These are phyloP conservation scores for Fomitopsis serialis DNA, from an alignment of 768 basidiomycete species.

Conservation along the genomic window DNA sequence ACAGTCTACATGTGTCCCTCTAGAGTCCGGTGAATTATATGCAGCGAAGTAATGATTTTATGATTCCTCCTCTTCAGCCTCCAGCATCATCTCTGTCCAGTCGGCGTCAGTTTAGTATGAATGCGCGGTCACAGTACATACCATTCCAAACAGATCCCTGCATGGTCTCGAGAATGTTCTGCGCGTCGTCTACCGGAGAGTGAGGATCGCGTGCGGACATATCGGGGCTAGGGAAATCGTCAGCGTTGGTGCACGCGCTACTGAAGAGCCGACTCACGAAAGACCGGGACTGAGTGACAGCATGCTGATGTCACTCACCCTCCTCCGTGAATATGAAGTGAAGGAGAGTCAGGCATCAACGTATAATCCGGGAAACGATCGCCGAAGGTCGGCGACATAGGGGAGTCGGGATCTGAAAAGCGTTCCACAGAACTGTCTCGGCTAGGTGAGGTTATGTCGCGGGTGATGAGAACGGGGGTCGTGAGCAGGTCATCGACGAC, in stretches of 20 bases:
- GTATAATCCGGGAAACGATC: conserved; percentile 39
- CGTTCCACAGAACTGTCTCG: conserved; percentile 14
- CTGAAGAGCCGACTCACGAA: conserved; percentile 34
- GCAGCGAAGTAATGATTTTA: background rate
- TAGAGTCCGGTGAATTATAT: background rate
- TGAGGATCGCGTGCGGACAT: conserved; percentile 18
- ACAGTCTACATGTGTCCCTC: background rate
- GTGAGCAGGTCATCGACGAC: conserved; percentile 55
- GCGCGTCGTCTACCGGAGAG: conserved; percentile 28
- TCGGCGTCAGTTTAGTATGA: background rate
- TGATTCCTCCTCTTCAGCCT: conserved; percentile 40
- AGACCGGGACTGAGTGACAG: conserved; percentile 47
- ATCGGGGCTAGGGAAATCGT: conserved; percentile 20
- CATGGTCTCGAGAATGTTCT: conserved; percentile 49
- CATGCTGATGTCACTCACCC: conserved; percentile 57
- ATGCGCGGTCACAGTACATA: conserved; percentile 25
- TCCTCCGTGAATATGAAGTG: conserved; percentile 44
- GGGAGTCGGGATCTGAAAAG: conserved; percentile 21
- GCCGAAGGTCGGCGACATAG: conserved; percentile 34
- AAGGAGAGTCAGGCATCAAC: conserved; percentile 36
- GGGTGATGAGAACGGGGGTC: conserved; percentile 41
- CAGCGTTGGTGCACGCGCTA: too few relatives aligned
- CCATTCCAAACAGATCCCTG: conserved; percentile 72
- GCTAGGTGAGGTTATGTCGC: conserved; percentile 47
- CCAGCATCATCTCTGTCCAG: conserved; percentile 35